Evolutionary conservation across 805 yeast genomes (phyloP), one percentile per base, ranked within the genome.

Genomic region (Saccharomycopsis sp.): DNA sequence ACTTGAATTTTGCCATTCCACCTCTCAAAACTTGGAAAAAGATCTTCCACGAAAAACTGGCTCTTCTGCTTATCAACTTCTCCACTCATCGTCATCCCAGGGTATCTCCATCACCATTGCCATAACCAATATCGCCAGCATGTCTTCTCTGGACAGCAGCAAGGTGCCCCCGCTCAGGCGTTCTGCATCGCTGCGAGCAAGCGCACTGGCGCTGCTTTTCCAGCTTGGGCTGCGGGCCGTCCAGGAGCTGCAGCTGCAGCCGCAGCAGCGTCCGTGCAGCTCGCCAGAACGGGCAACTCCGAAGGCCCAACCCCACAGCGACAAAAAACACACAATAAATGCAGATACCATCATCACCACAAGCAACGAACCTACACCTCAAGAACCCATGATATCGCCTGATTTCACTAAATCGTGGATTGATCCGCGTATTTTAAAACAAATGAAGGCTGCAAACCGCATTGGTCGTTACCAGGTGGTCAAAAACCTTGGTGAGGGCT

Each of bases 391-490:
- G 9, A 29, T 29, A 5, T 7, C 38, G 38, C 49, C 49, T 44
- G 49, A 44, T 44, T 44, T 61, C 42, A 56, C 58, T 25, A 57
- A 53, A 22, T 57, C 60, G 14, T 61, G 63, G 63, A 61, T 61
- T 34, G 59, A 59, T 49, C 63, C 63, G 3, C 35, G 47, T 9
- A 58, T 58, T 20, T 52, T 61, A 1, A 52, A 50, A 38, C 63
- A 58, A 29, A 61, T 61, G 63, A 62, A 62, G 22, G 59, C 64
- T 9, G 55, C 54, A 22, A 59, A 59, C 23, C 38, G 92, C 59
- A 89, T 94, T 55, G 99, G 98, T 19, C 87, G 93, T 64, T 92
- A 93, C 73, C 97, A 92, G 70, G 86, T 92, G 56, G 88, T 92
- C 65, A 89, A 91, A 70, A 91, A 97, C 2, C 76, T 92, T 22